Evolutionary conservation across 225 moss, liverwort and hornwort genomes (phyloP).

Genomic region (Neckera pumila): DNA sequence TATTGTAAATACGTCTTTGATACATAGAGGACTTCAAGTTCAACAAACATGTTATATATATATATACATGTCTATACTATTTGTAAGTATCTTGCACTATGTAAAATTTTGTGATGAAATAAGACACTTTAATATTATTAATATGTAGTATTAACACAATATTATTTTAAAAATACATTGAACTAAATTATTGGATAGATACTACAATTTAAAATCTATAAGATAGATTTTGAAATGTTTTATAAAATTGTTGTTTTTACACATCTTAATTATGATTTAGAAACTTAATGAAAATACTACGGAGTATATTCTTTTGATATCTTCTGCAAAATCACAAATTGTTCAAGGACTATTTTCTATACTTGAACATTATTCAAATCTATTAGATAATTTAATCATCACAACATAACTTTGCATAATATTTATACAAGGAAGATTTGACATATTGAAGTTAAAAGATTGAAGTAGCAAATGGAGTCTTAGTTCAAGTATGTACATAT

Average conservation of each 20-base stretch:
- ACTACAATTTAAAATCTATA: no score
- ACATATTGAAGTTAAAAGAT: not conserved
- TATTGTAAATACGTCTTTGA: not conserved
- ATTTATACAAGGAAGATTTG: not conserved
- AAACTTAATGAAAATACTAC: not conserved
- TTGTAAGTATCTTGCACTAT: not conserved
- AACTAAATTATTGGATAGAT: not conserved
- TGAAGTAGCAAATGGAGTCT: not conserved
- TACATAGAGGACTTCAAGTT: not conserved
- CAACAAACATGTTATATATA: not conserved
- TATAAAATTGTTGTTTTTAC: not conserved
- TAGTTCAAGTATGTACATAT: not conserved
- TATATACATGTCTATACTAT: not conserved
- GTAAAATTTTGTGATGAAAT: not conserved
- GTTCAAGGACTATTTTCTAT: accelerated
- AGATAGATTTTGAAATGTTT: not conserved
- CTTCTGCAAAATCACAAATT: no score
- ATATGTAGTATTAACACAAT: no score
- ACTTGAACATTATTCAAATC: not conserved
- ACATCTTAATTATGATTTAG: not conserved
- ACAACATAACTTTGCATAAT: not conserved
- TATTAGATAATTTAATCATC: not conserved
- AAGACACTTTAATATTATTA: no score
- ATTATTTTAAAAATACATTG: no score
- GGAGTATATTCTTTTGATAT: not conserved